Evolutionary conservation across 148 eudicot genomes (phyloP), one percentile per base, ranked within the genome.

Genomic region (Simmondsia chinensis): DNA sequence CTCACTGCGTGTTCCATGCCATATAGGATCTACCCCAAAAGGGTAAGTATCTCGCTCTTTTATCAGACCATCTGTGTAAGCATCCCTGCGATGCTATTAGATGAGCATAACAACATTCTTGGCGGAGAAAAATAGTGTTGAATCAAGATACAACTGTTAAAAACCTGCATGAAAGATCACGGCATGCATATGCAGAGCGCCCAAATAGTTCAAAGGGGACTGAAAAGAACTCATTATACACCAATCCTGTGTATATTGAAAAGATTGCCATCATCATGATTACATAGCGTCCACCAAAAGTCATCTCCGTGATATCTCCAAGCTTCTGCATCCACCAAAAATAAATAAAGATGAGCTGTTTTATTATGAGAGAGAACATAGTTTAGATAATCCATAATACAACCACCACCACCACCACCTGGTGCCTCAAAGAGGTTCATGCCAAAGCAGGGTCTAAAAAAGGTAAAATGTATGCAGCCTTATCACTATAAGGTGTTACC

Each of bases 1-100:
- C 68, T 86, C 95, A 57, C 93, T 86, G 25, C 95, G 95, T 48
- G 70, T 62, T 17, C 95, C 95, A 43, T 75, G 95, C 95, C 95
- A 86, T 63, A 63, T 77, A 32, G 95, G 95, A 74, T 86, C 95
- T 35, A 86, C 83, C 48, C 95, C 95, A 59, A 86, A 86, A 52
- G 95, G 93, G 45, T 86, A 86, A 19, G 95, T 76, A 43, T 57
- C 73, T 27, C 80, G 87, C 10, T 66, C 80, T 74, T 78, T 86
- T 13, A 86, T 51, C 13, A 86, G 43, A 10, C 95, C 95, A 4
- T 63, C 39, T 34, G 81, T 78, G 30, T 72, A 24, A 53, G 95
- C 83, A 66, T 86, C 87, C 72, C 91, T 86, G 73, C 48, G 50
- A 50, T 19, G 51, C 45, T 24, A 21, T 19, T 35, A 56, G 12